Conservation (phyloP, 305 asterid species). For the Fraxinus platypoda region DNA sequence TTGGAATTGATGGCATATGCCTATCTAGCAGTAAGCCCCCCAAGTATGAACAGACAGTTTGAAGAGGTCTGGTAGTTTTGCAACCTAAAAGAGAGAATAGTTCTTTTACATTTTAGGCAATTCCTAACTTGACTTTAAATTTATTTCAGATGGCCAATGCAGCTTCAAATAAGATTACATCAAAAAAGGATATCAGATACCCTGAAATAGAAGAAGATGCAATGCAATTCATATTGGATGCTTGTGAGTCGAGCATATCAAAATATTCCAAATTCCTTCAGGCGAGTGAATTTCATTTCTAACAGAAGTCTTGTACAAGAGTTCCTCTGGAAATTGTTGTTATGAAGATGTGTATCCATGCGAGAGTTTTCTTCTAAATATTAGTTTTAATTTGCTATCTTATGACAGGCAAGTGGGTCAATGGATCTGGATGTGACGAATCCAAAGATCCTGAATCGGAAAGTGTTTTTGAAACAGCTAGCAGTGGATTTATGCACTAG, state of each 20-base stretch:
- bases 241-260: slow-evolving; percentile 75
- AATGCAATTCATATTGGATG: slow-evolving; percentile 71
- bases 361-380: background rate
- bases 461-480: slow-evolving; percentile 80
- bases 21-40: slow-evolving; percentile 86
- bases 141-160: slow-evolving; percentile 78
- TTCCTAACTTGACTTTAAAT: background rate
- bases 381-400: slow-evolving; percentile 8
- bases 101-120: background rate
- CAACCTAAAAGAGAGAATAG: background rate
- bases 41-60: slow-evolving; percentile 66
- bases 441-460: slow-evolving; percentile 86
- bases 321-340: background rate
- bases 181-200: slow-evolving; percentile 56
- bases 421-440: slow-evolving; percentile 91
- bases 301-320: background rate
- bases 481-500: slow-evolving; percentile 87
- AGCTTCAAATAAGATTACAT: slow-evolving; percentile 65
- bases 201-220: slow-evolving; percentile 86
- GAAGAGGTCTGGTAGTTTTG: slow-evolving; percentile 52
- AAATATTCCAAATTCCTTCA: slow-evolving; percentile 91
- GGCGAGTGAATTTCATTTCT: slow-evolving; percentile 38
- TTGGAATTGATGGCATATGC: slow-evolving; percentile 93
- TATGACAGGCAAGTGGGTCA: slow-evolving; percentile 70
- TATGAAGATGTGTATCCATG: background rate